Conservation (phyloP, 176 grass and related monocot genomes). For the Avena insularis region DNA sequence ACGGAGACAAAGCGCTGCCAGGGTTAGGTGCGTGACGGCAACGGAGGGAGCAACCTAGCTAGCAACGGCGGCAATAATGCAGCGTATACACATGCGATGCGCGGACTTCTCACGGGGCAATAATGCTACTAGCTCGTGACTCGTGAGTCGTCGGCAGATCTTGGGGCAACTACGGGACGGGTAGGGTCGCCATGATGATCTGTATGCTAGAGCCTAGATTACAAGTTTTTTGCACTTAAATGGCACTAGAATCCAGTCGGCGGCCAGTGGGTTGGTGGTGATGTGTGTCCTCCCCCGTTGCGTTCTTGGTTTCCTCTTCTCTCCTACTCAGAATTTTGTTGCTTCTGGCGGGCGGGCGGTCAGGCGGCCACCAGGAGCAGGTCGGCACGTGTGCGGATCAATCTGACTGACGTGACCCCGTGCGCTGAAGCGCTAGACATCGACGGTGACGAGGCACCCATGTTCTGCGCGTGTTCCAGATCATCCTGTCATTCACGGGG, state of each 20-base stretch:
- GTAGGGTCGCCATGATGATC: conserved; percentile 27
- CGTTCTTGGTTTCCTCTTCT: conserved; percentile 18
- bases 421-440: neutral
- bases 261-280: conserved; percentile 11
- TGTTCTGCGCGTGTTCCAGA: no score
- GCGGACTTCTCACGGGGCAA: neutral
- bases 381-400: conserved; percentile 3
- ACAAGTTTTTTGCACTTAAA: neutral
- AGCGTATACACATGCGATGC: neutral
- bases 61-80: neutral
- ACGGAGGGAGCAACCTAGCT: neutral
- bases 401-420: neutral
- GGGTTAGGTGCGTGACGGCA: neutral
- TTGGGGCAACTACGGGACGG: conserved; percentile 2
- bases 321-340: neutral
- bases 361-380: neutral
- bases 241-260: conserved; percentile 23
- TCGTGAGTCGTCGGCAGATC: conserved; percentile 2
- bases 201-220: neutral
- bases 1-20: neutral
- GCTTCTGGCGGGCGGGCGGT: conserved; percentile 2
- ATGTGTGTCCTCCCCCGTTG: neutral
- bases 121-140: neutral
- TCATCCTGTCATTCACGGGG: no score
- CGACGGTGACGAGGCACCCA: no score